Evolutionary conservation across 2,329 filamentous ascomycete species (phyloP), one percentile per base, ranked within the genome.

Genomic region (Thielaviopsis euricoi): DNA sequence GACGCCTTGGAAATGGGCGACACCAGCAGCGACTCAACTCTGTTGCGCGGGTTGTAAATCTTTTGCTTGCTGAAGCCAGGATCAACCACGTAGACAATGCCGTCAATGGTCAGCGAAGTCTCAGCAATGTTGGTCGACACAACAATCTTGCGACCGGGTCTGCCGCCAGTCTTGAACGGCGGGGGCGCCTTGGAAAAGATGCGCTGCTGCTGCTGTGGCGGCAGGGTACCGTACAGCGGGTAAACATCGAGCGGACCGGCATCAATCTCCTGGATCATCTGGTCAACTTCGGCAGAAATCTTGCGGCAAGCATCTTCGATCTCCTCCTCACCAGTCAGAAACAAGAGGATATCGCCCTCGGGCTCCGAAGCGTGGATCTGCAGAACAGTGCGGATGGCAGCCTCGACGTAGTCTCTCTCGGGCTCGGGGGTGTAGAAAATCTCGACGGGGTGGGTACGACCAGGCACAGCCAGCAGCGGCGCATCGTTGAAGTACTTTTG

Each of bases 51-150:
- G 71, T 98, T 97, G 76, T 97, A 98, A 62, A 97, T 93, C 73
- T 97, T 98, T 67, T 98, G 93, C 75, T 98, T 98, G 74, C 89
- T 95, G 75, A 98, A 98, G 40, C 93, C 93, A 1, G 93, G 91
- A 67, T 98, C 93, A n/a, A 98, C 91, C 37, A 98, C 93, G 67
- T 96, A 98, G 40, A 98, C 93, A 62, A 98, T 98, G 68, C 93
- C 93, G 67, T 98, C 93, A 61, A 98, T 98, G 52, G 93, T 98
- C 71, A 98, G 81, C 66, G 86, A 91, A 0, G 93, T 98, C 74
- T 98, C 93, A 51, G 93, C 93, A 70, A 98, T 98, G 71, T 98
- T 98, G 63, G 93, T 98, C 10, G 90, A 88, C 29, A 98, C 80
- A 64, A 98, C 94, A 67, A 84, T 85, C 71, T 98, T 98, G 62